Evolutionary conservation across 1,139 yeast species (phyloP), one percentile per base, ranked within the genome.

Genomic region (Suhomyces bokatorum): DNA sequence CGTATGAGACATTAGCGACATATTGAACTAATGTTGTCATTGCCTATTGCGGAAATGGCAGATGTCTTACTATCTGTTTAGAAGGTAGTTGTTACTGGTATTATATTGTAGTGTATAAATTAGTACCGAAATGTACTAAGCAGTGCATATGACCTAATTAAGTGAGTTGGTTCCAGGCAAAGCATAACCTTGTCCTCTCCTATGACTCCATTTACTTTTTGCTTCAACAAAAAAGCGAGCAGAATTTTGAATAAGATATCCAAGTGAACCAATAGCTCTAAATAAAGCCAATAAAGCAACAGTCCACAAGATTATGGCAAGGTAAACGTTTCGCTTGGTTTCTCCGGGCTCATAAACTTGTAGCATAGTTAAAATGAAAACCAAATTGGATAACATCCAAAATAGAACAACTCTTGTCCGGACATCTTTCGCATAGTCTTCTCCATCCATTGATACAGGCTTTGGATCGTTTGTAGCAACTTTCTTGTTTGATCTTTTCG

Each of bases 361-460:
- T 12, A 90, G 78, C 71, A 93, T 86, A 11, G 95, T 81, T 90
- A 91, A 83, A 32, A 88, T 84, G 55, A 93, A 74, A 20, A 93
- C 65, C 57, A 87, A 72, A 62, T 93, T 93, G 28, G 87, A 72
- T 43, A 90, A 73, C 78, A 93, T 78, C 99, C 99, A 93, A 8
- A 82, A 69, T 58, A 91, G 78, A n/a, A 93, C 98, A 37, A 93
- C 97, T 52, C 93, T 79, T 1, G 98, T 88, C 69, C 99, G 81
- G 27, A 93, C 88, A 63, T 90, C 96, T 60, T 96, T 83, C 58
- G 95, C 95, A 63, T 93, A 91, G 64, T 93, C 99, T 57, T 88
- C 95, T 34, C 86, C 85, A 48, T 78, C 83, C 47, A 77, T 69
- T 34, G 47, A 45, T 2, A 46, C 43, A 3, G 42, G 26, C 20